Conservation (phyloP, 345 rosid species). For the Syzygium jambos region DNA sequence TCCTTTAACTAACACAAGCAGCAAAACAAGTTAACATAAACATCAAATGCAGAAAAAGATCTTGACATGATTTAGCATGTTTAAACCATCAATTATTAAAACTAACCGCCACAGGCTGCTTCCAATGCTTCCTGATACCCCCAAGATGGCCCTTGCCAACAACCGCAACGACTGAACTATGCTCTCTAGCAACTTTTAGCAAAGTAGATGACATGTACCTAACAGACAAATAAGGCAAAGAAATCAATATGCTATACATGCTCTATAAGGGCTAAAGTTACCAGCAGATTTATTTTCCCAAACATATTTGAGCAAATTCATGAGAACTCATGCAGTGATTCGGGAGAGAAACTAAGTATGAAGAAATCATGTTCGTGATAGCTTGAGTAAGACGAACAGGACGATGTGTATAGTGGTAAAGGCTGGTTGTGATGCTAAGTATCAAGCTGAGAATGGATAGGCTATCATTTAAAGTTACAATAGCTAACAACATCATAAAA, state of each 20-base stretch:
- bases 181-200: constrained; percentile 62
- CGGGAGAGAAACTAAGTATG: too few species aligned
- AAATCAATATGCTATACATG: not conserved
- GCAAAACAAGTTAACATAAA: not conserved
- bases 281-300: not conserved
- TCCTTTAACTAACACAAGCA: constrained; percentile 34
- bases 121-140: constrained; percentile 85
- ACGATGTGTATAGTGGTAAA: too few species aligned
- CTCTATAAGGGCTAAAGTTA: not conserved
- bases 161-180: constrained; percentile 81
- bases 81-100: not conserved
- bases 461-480: not conserved
- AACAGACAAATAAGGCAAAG: constrained; percentile 6
- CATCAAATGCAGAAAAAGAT: not conserved
- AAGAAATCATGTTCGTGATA: not conserved
- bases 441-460: not conserved
- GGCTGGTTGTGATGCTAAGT: not conserved
- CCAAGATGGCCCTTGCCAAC: constrained; percentile 96
- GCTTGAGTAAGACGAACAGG: not conserved
- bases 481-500: not conserved
- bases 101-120: constrained; percentile 68
- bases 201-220: constrained; percentile 92
- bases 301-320: not conserved
- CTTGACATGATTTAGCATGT: not conserved
- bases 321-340: not conserved